Evolutionary conservation across 108 stramenopile species (phyloP).

Genomic region (Fragilaria crotonensis): DNA sequence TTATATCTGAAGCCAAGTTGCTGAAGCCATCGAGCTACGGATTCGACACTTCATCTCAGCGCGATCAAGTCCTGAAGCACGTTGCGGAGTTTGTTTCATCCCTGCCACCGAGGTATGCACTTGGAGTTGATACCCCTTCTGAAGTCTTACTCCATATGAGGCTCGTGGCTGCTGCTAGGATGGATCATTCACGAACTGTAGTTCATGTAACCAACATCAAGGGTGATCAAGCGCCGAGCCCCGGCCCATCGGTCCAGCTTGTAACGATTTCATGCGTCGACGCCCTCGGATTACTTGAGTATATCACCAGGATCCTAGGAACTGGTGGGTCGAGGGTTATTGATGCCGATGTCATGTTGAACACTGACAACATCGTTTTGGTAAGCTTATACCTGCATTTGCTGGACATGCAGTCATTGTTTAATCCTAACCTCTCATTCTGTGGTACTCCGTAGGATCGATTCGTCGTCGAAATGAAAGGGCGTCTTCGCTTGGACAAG

Average conservation of each 20-base stretch:
- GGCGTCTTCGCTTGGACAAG: conserved; percentile 29
- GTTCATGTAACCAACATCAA: conserved; percentile 25
- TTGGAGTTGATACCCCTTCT: conserved; percentile 22
- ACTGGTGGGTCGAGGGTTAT: conserved; percentile 26
- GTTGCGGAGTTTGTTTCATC: conserved; percentile 18
- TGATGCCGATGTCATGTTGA: conserved; percentile 38
- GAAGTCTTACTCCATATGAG: conserved; percentile 34
- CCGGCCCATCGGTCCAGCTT: conserved; percentile 4
- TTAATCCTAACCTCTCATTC: not conserved
- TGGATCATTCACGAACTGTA: conserved; percentile 8
- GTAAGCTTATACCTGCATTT: conserved; percentile 5
- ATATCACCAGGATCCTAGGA: conserved; percentile 17
- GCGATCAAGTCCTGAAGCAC: conserved; percentile 7
- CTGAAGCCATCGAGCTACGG: conserved; percentile 20
- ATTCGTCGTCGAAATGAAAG: conserved; percentile 29
- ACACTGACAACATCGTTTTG: conserved; percentile 19
- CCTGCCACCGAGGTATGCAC: conserved; percentile 25
- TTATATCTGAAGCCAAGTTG: conserved; percentile 31
- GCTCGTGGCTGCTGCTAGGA: conserved; percentile 26
- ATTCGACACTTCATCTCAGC: conserved; percentile 3
- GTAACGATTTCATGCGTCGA: conserved; percentile 27
- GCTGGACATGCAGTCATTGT: conserved; percentile 1
- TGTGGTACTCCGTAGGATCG: conserved; percentile 14
- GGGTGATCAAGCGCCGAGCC: not conserved
- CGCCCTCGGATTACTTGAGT: conserved; percentile 22